A percentile compares a stretch with the other conserved stretches of the same genome.
These are phyloP conservation scores for Emmonsiellopsis sp. DNA, from an alignment of 2,329 filamentous ascomycete species.

Conservation along the genomic window DNA sequence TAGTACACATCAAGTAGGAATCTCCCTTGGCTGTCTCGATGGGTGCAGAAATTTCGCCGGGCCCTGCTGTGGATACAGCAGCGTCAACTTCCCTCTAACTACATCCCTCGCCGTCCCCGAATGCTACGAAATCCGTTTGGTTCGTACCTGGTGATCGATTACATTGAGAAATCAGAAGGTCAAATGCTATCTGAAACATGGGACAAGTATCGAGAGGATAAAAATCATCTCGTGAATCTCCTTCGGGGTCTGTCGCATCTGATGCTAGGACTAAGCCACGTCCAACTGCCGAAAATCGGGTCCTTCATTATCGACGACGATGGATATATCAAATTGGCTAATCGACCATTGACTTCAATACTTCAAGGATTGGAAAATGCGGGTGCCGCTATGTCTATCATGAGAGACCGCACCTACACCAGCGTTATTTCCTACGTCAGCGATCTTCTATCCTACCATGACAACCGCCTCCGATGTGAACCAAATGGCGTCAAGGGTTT, in stretches of 20 bases:
- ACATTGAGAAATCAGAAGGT: constrained; percentile 10
- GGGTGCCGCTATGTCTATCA: constrained; percentile 16
- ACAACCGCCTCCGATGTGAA: constrained; percentile 17
- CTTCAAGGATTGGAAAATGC: constrained; percentile 18
- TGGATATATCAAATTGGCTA: constrained; percentile 13
- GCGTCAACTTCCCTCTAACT: not conserved
- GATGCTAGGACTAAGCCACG: constrained; percentile 7
- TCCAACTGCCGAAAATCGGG: constrained; percentile 13
- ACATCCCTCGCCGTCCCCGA: not conserved
- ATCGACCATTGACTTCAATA: constrained; percentile 16
- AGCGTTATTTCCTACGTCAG: constrained; percentile 17
- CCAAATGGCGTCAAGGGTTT: constrained; percentile 13
- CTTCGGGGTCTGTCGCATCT: constrained; percentile 11
- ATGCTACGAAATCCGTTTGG: constrained; percentile 2
- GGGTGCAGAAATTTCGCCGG: not conserved
- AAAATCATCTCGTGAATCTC: constrained; percentile 10
- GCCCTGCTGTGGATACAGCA: not conserved
- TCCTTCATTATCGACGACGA: constrained; percentile 16
- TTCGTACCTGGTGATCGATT: constrained; percentile 13
- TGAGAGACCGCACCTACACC: constrained; percentile 15
- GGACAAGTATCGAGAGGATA: constrained; percentile 3
- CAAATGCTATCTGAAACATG: constrained; percentile 14
- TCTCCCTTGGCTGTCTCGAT: not conserved
- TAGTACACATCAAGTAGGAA: not conserved
- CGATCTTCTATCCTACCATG: constrained; percentile 16